Base-by-base conservation (phyloP, 768 basidiomycete genomes). In the Fistulinella prunicolor region DNA sequence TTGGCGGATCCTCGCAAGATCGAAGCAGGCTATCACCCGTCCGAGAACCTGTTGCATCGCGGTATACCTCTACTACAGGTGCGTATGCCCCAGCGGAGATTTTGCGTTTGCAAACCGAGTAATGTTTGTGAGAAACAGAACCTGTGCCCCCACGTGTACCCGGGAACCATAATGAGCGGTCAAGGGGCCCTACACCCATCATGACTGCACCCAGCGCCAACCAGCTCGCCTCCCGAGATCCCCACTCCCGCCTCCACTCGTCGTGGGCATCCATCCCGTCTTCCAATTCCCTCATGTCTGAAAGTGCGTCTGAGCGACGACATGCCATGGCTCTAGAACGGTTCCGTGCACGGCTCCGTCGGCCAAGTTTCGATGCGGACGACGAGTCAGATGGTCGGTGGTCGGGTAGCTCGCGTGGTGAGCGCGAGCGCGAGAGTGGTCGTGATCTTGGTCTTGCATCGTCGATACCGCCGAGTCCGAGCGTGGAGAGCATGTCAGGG, bases 241-340 rank as follows among this genome's bases (percentile, higher is more conserved):
- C 49, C 35, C 54, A 57, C 32, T 14, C 52, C 12, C 59, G 60
- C 30, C 34, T 50, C 23, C 62, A 62, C 28, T 42, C 61, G 23
- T 59, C 69, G 3, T 60, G 69, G 48, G 28, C 69, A 14, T 63
- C 69, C 26, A 52, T 66, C 16, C 65, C 67, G 6, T 61, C 66
- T 9, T 66, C 70, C 20, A 76, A 69, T 29, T 73, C 71, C 0
- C 70, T 73, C 37, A 68, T 74, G 34, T 67, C 70, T 1, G 77
- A 79, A 54, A 77, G 65, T 49, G 71, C 72, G 2, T 68, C 68
- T 10, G 77, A 77, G 44, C 65, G 70, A 38, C 67, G 73, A 23
- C 63, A 72, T 16, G 60, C 67, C 17, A 63, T 60, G 8, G 73
- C 74, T 17, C 61, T 71, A 26, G 64, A 68, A 6, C 70, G 71